Conservation (phyloP, 257 asterid species). For the Plantago ovata region DNA sequence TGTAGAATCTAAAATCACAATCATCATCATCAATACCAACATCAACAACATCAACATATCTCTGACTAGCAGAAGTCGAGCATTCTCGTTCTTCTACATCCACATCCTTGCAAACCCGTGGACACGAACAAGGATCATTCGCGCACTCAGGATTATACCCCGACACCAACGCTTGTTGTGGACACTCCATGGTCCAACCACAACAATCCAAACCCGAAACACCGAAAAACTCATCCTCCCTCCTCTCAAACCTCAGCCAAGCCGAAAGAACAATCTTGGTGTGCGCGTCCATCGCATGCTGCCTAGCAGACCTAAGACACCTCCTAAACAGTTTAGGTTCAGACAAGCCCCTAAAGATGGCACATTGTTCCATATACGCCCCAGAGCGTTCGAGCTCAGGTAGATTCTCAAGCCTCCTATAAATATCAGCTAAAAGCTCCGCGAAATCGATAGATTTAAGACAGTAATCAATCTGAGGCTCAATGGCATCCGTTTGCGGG, state of each 20-base stretch:
- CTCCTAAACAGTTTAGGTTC: constrained; percentile 87
- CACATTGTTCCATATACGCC: constrained; percentile 73
- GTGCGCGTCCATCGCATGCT: constrained; percentile 85
- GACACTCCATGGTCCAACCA: constrained; percentile 84
- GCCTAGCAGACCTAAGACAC: constrained; percentile 75
- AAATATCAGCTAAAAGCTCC: constrained; percentile 56
- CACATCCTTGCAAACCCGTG: constrained; percentile 21
- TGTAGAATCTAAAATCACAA: constrained; percentile 60
- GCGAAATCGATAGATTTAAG: constrained; percentile 70
- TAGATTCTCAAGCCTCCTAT: constrained; percentile 49
- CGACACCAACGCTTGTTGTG: constrained; percentile 44
- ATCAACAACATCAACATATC: constrained; percentile 27
- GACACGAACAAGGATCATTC: constrained; percentile 62
- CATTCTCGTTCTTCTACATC: constrained; percentile 44
- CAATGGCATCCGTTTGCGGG: constrained; percentile 68
- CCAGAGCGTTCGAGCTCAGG: constrained; percentile 56
- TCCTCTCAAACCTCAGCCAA: constrained; percentile 90
- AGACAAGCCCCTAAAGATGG: constrained; percentile 56
- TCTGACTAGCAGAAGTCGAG: constrained; percentile 53
- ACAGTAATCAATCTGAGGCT: constrained; percentile 73
- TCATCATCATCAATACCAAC: constrained; percentile 37
- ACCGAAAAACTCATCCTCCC: constrained; percentile 88
- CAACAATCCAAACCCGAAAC: constrained; percentile 82
- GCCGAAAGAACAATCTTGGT: constrained; percentile 80
- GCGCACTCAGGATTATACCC: constrained; percentile 86